Conservation (phyloP, 2,329 filamentous ascomycete species). For the Knufia petricola region DNA sequence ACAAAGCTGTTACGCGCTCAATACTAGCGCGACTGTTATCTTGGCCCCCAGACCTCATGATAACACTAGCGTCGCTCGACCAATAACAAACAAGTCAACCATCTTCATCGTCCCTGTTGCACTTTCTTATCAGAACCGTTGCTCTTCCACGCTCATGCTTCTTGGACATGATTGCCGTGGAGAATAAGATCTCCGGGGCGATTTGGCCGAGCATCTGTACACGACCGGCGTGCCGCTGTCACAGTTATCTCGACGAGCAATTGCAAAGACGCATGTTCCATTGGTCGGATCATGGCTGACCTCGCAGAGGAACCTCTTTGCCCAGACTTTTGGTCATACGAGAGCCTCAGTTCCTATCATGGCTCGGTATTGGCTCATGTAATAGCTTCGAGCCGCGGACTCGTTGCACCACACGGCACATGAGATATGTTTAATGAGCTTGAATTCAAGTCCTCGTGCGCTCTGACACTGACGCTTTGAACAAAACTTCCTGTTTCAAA, state of each 20-base stretch:
- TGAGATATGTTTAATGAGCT: neutral
- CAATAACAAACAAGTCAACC: neutral
- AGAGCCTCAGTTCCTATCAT: neutral
- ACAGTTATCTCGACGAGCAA: neutral
- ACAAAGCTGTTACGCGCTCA: no score
- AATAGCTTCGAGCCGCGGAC: conserved; percentile 3
- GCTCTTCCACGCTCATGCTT: neutral
- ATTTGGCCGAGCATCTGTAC: neutral
- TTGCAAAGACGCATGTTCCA: conserved; percentile 2
- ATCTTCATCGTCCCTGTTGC: neutral
- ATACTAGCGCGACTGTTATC: neutral
- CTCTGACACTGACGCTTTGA: neutral
- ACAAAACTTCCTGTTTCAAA: neutral
- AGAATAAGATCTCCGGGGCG: conserved; percentile 3
- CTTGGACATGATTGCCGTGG: neutral
- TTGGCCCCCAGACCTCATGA: neutral
- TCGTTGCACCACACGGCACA: neutral
- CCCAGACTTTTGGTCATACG: neutral
- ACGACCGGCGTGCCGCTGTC: neutral
- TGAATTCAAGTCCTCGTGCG: conserved; percentile 1
- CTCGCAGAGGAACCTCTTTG: neutral
- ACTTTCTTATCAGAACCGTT: neutral
- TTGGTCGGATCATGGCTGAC: neutral
- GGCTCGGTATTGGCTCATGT: conserved; percentile 1
- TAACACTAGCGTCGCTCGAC: neutral